Base-by-base conservation (phyloP, 495 filamentous ascomycete genomes). In the Jackrogersella minutella region DNA sequence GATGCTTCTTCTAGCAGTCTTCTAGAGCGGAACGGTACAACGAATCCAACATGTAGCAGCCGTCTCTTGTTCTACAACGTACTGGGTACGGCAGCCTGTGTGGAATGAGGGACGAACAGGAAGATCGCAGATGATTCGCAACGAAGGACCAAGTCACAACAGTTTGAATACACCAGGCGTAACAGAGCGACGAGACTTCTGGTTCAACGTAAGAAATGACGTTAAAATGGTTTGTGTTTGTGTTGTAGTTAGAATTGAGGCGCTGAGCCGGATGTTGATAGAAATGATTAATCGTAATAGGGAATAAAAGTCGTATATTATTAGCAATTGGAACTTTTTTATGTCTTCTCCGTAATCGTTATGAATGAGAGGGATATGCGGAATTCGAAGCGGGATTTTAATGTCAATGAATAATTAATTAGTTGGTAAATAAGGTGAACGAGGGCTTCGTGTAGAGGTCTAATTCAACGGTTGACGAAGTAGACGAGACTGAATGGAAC, bases 21-120 rank as follows among this genome's bases (percentile, higher is more conserved):
- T 69, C 66, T 69, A 64, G 59, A 57, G 60, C 55, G 30, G 39
- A 53, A 58, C 41, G 51, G 66, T 65, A 57, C 56, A 52, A 69
- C 66, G 36, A 43, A 44, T 26, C 66, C 57, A 53, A 65, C 51
- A 62, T 40, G 66, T 50, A 58, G 54, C 30, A 33, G 61, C 51
- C 34, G 50, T 51, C 22, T 47, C 22, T 53, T 36, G 60, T 69
- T 69, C 24, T 57, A 66, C 62, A 58, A 40, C 51, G 67, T 34
- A 62, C 61, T 59, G 13, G 36, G 62, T 57, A 70, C 67, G 17
- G 51, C 62, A 54, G 62, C 13, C 62, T 49, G 56, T 58, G 62
- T 55, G 62, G 52, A 66, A 69, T 63, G 60, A 64, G 55, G 62
- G 57, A 70, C 67, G 57, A 66, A 30, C 62, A 62, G 56, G 47